Evolutionary conservation across 2,329 filamentous ascomycete genomes (phyloP).

Genomic region (Diaporthe ampelina): DNA sequence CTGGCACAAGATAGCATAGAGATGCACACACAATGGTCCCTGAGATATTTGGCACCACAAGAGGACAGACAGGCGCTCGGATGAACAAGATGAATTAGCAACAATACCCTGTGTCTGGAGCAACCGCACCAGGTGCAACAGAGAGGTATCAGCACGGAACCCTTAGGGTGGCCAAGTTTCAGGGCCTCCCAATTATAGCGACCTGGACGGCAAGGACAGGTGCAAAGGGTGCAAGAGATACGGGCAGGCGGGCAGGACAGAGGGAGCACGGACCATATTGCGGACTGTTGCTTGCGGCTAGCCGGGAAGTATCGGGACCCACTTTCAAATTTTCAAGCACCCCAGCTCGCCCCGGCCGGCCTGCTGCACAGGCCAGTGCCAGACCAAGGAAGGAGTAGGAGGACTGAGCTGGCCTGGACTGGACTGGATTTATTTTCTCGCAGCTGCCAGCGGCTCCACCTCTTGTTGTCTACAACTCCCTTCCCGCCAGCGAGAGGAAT

Average conservation of each 20-base stretch:
- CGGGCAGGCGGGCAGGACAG: neutral
- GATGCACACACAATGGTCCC: neutral
- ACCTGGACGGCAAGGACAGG: slow-evolving; percentile 26
- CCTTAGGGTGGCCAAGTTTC: slow-evolving; percentile 21
- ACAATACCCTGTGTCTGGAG: neutral
- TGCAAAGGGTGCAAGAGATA: neutral
- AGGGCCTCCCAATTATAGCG: slow-evolving; percentile 30
- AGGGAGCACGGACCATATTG: slow-evolving; percentile 11
- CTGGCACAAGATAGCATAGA: too few relatives aligned
- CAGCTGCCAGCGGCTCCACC: slow-evolving; percentile 51
- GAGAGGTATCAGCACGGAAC: neutral
- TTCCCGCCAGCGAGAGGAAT: slow-evolving; percentile 45
- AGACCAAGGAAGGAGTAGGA: slow-evolving; percentile 11
- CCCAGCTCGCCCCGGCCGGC: slow-evolving; percentile 23
- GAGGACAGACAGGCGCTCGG: neutral
- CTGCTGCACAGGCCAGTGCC: slow-evolving; percentile 12
- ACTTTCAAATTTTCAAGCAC: slow-evolving; percentile 33
- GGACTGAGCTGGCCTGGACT: slow-evolving; percentile 30
- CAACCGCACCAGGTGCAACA: slow-evolving; percentile 12
- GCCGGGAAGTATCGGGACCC: slow-evolving; percentile 37
- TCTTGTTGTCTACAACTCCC: slow-evolving; percentile 40
- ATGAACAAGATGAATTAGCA: neutral
- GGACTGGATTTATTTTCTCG: slow-evolving; percentile 55
- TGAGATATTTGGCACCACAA: neutral
- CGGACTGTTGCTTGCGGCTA: slow-evolving; percentile 26